A percentile compares a stretch with the other conserved stretches of the same genome.
These are phyloP conservation scores for Colletotrichum sidae DNA, from an alignment of 2,329 filamentous ascomycete species.

Conservation along the genomic window DNA sequence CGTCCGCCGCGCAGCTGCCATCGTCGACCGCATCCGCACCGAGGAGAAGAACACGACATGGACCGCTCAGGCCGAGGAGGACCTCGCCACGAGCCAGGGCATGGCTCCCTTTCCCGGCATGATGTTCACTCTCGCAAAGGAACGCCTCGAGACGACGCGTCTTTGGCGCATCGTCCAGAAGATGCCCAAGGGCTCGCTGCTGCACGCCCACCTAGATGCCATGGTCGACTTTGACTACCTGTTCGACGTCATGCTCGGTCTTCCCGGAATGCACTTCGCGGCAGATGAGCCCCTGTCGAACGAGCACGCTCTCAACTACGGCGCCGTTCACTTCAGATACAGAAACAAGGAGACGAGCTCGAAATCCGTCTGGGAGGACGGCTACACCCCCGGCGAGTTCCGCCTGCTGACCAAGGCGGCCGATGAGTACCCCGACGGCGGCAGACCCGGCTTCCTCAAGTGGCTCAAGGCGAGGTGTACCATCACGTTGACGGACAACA, in stretches of 20 bases:
- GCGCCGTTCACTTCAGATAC: constrained; percentile 68
- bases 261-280: constrained; percentile 76
- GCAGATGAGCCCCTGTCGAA: constrained; percentile 63
- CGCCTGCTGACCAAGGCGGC: constrained; percentile 70
- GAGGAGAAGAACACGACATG: constrained; percentile 79
- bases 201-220: constrained; percentile 85
- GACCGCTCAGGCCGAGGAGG: constrained; percentile 74
- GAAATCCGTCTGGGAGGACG: constrained; percentile 66
- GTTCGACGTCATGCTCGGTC: constrained; percentile 73
- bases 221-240: constrained; percentile 85
- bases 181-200: constrained; percentile 84
- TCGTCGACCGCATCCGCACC: constrained; percentile 79
- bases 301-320: constrained; percentile 60
- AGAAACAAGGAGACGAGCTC: constrained; percentile 52
- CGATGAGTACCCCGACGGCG: constrained; percentile 75
- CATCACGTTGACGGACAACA: constrained; percentile 75
- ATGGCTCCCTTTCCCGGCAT: constrained; percentile 80
- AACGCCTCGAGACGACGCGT: constrained; percentile 79
- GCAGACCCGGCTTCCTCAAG: constrained; percentile 72
- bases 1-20: constrained; percentile 76
- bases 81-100: constrained; percentile 66
- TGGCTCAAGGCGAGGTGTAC: constrained; percentile 78
- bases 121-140: constrained; percentile 84
- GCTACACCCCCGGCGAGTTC: constrained; percentile 67
- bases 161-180: constrained; percentile 81